A percentile compares a stretch with the other conserved stretches of the same genome.
phyloP scores from a whole-genome alignment of 2,329 filamentous ascomycete genomes.

The Exophiala mesophila region DNA sequence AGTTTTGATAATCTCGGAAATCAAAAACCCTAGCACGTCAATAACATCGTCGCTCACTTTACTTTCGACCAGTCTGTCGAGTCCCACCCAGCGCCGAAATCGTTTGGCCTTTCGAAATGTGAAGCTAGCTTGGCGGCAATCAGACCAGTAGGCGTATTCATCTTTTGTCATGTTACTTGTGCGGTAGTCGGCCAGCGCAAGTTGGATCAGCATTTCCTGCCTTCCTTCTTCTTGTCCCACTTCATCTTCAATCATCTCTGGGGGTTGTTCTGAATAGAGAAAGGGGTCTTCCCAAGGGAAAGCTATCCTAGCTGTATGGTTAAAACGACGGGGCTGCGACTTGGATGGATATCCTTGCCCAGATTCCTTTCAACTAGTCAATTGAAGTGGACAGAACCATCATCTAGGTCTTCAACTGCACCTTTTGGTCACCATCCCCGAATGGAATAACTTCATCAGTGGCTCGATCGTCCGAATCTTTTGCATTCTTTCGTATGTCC shows the following conservation, averaged over 20 bases:
- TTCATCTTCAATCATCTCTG: slow-evolving; percentile 91
- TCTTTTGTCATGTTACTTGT: slow-evolving; percentile 96
- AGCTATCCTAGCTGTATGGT: slow-evolving; percentile 92
- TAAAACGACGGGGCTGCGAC: slow-evolving; percentile 45
- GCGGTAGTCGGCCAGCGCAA: slow-evolving; percentile 93
- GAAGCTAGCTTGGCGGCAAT: slow-evolving; percentile 95
- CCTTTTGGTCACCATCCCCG: too few relatives aligned
- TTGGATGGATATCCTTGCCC: slow-evolving; percentile 21
- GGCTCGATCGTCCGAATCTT: slow-evolving; percentile 93
- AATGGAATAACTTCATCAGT: slow-evolving; percentile 68
- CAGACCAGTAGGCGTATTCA: slow-evolving; percentile 98
- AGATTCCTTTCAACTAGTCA: slow-evolving; percentile 21
- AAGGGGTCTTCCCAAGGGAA: slow-evolving; percentile 92
- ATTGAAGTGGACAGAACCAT: too few relatives aligned
- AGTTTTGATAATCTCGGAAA: slow-evolving; percentile 97
- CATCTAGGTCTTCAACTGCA: slow-evolving; percentile 66
- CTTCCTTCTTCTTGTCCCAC: slow-evolving; percentile 97
- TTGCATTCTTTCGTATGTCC: slow-evolving; percentile 95
- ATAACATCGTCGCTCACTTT: slow-evolving; percentile 98
- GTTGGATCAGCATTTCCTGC: slow-evolving; percentile 83
- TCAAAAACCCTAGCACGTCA: slow-evolving; percentile 94
- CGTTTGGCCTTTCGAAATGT: slow-evolving; percentile 98
- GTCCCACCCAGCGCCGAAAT: slow-evolving; percentile 96
- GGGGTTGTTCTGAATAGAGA: slow-evolving; percentile 85
- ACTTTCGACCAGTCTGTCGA: slow-evolving; percentile 89